Base-by-base conservation (phyloP, 106 monocot genomes). In the Allium cepa region DNA sequence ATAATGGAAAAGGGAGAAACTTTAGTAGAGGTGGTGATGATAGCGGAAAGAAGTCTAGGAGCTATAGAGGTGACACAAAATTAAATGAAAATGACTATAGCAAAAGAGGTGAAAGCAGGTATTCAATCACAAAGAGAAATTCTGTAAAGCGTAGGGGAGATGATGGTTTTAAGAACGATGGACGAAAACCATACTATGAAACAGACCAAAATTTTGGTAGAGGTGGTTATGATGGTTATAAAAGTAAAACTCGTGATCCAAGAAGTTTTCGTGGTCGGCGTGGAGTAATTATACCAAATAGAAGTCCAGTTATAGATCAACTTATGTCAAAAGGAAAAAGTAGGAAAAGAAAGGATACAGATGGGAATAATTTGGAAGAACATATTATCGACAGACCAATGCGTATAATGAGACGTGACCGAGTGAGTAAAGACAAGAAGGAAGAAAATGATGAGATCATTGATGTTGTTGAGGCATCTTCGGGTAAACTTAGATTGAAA, bases 21-120 rank as follows among this genome's bases (percentile, higher is more conserved):
- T 17, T 66, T 59, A 63, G 49, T 47, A 17, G 55, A 67, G 59
- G 73, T 47, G 63, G 45, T 62, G 68, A 60, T 52, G 56, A 69
- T 69, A 64, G 52, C 13, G 76, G 60, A 6, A 45, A 16, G 8
- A 36, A 10, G 71, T 1, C 22, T 22, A 22, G 22, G 22, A 22
- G 22, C 22, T 22, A 22, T 22, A 22, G 22, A 22, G 22, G 22
- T 22, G 22, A 22, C 22, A 22, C 22, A 22, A 22, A 22, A 22
- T 22, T 22, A 22, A 22, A 22, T 22, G 22, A 22, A 22, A 22
- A 22, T 22, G 22, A 1, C 22, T 22, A 22, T 22, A 22, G 22
- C 22, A 0, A 22, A 22, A 22, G 22, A 22, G 22, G 22, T 22
- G 22, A 22, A 22, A 22, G 22, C 22, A 22, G 22, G 22, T 22